Base-by-base conservation (phyloP, 1,139 yeast genomes). In the Diutina neorugosa region DNA sequence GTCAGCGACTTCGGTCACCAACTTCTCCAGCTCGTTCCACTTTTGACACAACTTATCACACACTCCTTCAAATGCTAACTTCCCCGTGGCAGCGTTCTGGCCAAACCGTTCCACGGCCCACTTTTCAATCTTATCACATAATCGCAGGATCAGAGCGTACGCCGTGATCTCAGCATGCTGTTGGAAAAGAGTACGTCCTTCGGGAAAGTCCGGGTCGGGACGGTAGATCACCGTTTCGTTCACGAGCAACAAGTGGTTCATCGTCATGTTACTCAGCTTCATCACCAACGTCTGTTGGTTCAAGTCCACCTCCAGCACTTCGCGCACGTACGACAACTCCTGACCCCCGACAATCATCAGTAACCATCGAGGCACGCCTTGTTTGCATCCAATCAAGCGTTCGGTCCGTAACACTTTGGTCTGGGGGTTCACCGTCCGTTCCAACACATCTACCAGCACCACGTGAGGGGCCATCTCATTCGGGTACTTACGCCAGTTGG, bases 401-500 rank as follows among this genome's bases (percentile, higher is more conserved):
- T 93, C 98, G 0, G 96, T 85, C 31, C 86, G 76, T 53, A 93
- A 73, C 0, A 80, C 73, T 20, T 81, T 78, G 1, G 79, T 76
- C 8, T 66, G 67, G 1, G 76, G 70, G 61, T 84, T 81, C 34
- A 89, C 65, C 59, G 84, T 87, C 56, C 98, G 75, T 56, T 84
- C 72, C 52, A 93, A 69, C 2, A 89, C 88, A 66, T 93, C 98
- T 6, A 93, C 98, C 1, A 95, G 94, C 18, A 89, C 84, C n/a
- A 93, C 98, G 69, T 93, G 98, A 0, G 95, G 80, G 7, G 96
- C 84, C 57, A 85, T 75, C 62, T 90, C 96, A 59, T 93, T 93
- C 16, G 98, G 98, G 68, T 93, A 93, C 63, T 93, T 93, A 59
- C 81, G 83, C 98, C 98, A 93, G 67, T 93, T 91, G 55, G 98